Conservation (phyloP, 2,329 filamentous ascomycete genomes). For the Clonostachys byssicola region DNA sequence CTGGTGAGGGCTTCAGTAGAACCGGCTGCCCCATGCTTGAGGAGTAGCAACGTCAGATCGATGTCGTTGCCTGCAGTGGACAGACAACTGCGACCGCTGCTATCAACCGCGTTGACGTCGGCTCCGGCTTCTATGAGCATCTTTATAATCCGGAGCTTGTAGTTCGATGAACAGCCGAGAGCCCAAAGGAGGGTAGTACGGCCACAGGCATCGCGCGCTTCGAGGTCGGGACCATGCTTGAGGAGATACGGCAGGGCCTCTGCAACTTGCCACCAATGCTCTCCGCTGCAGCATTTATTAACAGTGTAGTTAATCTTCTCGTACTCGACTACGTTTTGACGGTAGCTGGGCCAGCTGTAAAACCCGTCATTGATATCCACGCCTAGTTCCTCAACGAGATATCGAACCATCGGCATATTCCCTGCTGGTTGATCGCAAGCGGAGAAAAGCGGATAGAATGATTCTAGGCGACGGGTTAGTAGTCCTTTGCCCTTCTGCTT, state of each 20-base stretch:
- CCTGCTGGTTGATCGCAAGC: neutral
- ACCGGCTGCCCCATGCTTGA: neutral
- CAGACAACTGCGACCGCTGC: neutral
- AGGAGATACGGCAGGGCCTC: neutral
- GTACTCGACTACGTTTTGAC: neutral
- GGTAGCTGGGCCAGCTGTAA: neutral
- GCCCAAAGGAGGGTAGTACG: neutral
- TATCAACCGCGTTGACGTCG: neutral
- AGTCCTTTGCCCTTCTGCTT: neutral
- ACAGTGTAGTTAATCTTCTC: neutral
- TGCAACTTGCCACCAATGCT: neutral
- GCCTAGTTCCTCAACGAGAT: neutral
- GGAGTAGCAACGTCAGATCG: neutral
- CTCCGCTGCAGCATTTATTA: neutral
- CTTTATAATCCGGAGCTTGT: neutral
- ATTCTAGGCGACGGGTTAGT: neutral
- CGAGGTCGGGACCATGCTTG: neutral
- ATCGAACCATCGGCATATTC: neutral
- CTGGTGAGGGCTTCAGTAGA: neutral
- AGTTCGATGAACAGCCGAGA: neutral
- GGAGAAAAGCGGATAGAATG: neutral
- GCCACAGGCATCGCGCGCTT: neutral
- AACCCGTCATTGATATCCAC: neutral
- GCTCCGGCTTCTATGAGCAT: neutral
- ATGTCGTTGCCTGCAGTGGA: neutral